A percentile compares a stretch with the other conserved stretches of the same genome.
Evolutionary conservation across 1,284 basidiomycete species (phyloP).

Genomic region (Boletus semigastroideus): DNA sequence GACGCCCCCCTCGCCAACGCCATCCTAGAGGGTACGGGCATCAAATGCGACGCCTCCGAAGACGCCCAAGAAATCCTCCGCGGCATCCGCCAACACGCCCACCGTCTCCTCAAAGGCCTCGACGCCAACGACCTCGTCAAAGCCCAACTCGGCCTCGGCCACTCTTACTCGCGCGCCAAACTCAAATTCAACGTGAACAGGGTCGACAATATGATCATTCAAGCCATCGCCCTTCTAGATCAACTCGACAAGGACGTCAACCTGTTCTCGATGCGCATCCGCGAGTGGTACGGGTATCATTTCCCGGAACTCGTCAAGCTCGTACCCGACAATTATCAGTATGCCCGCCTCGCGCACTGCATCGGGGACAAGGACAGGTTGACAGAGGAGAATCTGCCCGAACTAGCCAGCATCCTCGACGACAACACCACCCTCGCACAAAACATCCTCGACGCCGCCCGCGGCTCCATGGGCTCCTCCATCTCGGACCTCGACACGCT

Average conservation of each 20-base stretch:
- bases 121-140: conserved; percentile 88
- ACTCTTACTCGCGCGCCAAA: conserved; percentile 97
- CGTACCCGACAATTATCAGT: conserved; percentile 94
- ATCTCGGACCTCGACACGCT: conserved; percentile 94
- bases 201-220: conserved; percentile 99
- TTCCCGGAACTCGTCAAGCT: conserved; percentile 97
- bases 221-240: conserved; percentile 97
- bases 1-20: conserved; percentile 79
- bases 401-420: conserved; percentile 81
- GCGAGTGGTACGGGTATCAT: conserved; percentile 99
- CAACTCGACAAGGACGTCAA: conserved; percentile 99
- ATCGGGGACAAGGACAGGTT: conserved; percentile 90
- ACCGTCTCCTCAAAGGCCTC: conserved; percentile 89
- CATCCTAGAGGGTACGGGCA: conserved; percentile 77
- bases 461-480: conserved; percentile 93
- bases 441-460: conserved; percentile 93
- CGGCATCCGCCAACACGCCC: conserved; percentile 90
- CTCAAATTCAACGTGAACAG: conserved; percentile 99
- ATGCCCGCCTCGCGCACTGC: conserved; percentile 85
- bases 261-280: conserved; percentile 96
- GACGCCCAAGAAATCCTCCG: conserved; percentile 88
- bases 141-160: conserved; percentile 95
- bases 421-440: conserved; percentile 87
- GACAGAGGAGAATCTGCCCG: conserved; percentile 75
- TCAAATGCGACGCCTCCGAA: conserved; percentile 89